phyloP scores from a whole-genome alignment of 441 rosid genomes.

The Adansonia gregorii region DNA sequence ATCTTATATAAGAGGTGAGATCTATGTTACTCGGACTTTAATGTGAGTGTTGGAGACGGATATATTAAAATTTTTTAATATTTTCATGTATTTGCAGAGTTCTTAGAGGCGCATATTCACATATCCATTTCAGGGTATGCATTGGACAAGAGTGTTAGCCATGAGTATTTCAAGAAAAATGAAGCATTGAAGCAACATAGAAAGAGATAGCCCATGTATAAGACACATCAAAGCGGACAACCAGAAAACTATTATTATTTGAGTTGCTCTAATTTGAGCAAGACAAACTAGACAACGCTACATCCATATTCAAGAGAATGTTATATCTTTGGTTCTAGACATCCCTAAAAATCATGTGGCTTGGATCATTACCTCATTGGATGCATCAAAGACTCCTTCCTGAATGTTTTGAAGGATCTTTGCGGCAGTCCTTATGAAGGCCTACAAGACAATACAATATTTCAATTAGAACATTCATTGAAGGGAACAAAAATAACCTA shows the following conservation, averaged over 20 bases:
- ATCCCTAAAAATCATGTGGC: neutral
- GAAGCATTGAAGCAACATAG: neutral
- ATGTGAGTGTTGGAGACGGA: neutral
- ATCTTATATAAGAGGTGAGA: too few species aligned
- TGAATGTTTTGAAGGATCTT: constrained; percentile 60
- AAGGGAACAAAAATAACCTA: too few species aligned
- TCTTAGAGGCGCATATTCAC: neutral
- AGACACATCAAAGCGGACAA: too few species aligned
- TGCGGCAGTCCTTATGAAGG: constrained; percentile 57
- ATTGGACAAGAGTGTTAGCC: neutral
- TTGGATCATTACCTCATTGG: constrained; percentile 45
- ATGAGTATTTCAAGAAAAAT: neutral
- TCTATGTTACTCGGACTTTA: neutral
- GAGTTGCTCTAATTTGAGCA: neutral
- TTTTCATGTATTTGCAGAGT: neutral
- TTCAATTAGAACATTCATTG: too few species aligned
- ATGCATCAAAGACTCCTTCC: constrained; percentile 54
- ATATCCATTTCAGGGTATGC: neutral
- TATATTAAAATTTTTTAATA: neutral
- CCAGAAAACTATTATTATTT: neutral
- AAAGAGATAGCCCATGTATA: neutral
- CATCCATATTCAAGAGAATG: neutral
- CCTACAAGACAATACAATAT: constrained; percentile 33
- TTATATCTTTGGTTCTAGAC: neutral
- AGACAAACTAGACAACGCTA: neutral